Base-by-base conservation (phyloP, 768 basidiomycete genomes). In the Psilocybe tampanensis region DNA sequence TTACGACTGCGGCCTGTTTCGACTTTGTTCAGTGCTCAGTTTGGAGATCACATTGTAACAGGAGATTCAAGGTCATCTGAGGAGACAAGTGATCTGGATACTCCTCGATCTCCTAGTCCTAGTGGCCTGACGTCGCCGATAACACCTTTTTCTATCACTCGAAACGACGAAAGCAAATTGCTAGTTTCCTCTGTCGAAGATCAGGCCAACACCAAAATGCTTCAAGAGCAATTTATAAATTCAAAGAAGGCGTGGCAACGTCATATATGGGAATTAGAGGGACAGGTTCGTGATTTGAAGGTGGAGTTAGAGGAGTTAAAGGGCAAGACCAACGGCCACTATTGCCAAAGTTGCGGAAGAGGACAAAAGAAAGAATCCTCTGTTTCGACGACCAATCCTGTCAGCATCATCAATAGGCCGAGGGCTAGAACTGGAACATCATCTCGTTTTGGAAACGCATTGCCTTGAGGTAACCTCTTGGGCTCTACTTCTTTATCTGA, bases 1-100 rank as follows among this genome's bases (percentile, higher is more conserved):
- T 78, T 94, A 45, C 85, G 83, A 63, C 72, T 94, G 50, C 82
- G 92, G 15, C 91, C 91, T 2, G 77, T 92, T 17, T 93, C 92
- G 19, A 84, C 86, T 1, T 75, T 87, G 42, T 94, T 94, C 69
- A 88, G 88, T 64, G 74, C 83, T 9, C 84, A 89, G 23, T 89
- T 92, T 64, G 76, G 80, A 8, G 79, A 80, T 26, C 76, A 80
- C 47, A 71, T 83, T 32, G 70, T 79, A 6, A 53, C 63, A 44
- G 56, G 64, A 19, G 73, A 72, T 33, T 66, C 72, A 9, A 71
- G 75, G 29, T 49, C 58, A 22, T 60, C 51, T 51, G 62, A 58
- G n/a, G 59, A 64, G 13, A 55, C 67, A 9, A 48, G 68, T 1
- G 84, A 83, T 51, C 64, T 72, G 1, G 78, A 79, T 54, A 83